Conservation (phyloP, 2,329 filamentous ascomycete genomes). For the Aspergillus ibericus region DNA sequence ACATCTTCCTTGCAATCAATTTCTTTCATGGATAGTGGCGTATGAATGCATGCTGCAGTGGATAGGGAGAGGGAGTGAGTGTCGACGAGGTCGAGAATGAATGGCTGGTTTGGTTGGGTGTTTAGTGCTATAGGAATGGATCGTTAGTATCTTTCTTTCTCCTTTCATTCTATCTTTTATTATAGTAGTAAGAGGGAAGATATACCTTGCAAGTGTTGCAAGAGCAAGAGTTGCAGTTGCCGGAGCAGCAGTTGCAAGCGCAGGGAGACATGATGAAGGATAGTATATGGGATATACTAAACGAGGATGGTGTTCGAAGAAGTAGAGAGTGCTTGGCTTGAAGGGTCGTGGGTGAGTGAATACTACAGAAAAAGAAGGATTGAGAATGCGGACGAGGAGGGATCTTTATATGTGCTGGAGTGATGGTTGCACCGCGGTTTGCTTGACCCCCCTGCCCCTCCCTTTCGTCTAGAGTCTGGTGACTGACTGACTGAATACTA, state of each 20-base stretch:
- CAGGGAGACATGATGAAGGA: conserved; percentile 1
- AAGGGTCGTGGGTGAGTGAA: neutral
- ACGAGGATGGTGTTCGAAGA: neutral
- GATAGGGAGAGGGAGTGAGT: neutral
- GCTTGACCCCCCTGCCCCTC: neutral
- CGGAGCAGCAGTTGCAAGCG: conserved; percentile 6
- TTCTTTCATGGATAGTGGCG: too few species aligned
- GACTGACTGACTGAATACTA: too few species aligned
- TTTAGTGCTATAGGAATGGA: neutral
- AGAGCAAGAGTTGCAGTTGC: conserved; percentile 6
- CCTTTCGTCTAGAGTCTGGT: neutral
- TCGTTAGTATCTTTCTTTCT: neutral
- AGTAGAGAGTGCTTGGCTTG: neutral
- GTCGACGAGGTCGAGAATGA: neutral
- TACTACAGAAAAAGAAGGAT: too few species aligned
- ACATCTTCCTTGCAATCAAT: too few species aligned
- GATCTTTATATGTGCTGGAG: neutral
- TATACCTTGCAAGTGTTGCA: neutral
- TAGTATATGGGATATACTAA: neutral
- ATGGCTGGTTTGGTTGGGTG: neutral
- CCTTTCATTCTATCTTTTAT: neutral
- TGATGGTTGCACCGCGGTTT: neutral
- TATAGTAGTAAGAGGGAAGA: neutral
- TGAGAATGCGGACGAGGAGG: neutral
- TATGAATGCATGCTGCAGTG: too few species aligned